These are phyloP conservation scores for Penicillium sp. DNA, from an alignment of 2,329 filamentous ascomycete species.

Conservation along the genomic window DNA sequence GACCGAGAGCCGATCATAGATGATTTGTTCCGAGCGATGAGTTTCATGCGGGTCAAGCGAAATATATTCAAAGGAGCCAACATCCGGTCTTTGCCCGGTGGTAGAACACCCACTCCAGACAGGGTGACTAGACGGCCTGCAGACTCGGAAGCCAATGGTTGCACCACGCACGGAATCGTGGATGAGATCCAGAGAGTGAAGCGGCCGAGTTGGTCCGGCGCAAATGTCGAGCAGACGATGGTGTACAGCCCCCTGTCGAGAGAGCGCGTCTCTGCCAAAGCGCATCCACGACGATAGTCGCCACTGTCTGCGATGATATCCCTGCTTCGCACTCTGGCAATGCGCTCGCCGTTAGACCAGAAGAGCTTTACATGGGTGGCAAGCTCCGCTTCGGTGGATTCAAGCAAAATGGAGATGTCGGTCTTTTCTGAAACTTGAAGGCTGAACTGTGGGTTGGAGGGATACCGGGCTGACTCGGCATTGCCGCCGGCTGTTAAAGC, in stretches of 20 bases:
- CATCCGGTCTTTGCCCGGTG: constrained; percentile 50
- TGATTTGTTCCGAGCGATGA: constrained; percentile 50
- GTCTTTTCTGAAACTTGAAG: constrained; percentile 54
- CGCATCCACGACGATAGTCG: constrained; percentile 80
- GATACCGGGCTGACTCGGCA: constrained; percentile 67
- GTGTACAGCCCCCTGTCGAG: constrained; percentile 74
- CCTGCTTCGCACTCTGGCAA: constrained; percentile 61
- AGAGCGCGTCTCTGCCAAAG: constrained; percentile 57
- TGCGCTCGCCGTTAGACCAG: constrained; percentile 67
- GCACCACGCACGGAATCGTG: constrained; percentile 50
- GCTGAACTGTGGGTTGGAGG: constrained; percentile 81
- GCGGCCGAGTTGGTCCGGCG: constrained; percentile 66
- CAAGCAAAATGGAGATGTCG: constrained; percentile 67
- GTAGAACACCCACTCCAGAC: constrained; percentile 46
- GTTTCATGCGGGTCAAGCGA: constrained; percentile 58
- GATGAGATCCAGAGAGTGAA: constrained; percentile 74
- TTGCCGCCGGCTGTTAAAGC: constrained; percentile 78
- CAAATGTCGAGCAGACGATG: constrained; percentile 85
- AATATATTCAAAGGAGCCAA: constrained; percentile 48
- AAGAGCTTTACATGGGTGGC: constrained; percentile 81
- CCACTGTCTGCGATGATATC: constrained; percentile 79
- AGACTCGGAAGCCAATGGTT: constrained; percentile 63
- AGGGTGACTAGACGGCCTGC: constrained; percentile 65
- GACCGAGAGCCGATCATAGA: constrained; percentile 36
- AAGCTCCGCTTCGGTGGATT: constrained; percentile 60